These are phyloP conservation scores for Aspergillus ochraceoroseus DNA, from an alignment of 2,329 filamentous ascomycete species.

Conservation along the genomic window DNA sequence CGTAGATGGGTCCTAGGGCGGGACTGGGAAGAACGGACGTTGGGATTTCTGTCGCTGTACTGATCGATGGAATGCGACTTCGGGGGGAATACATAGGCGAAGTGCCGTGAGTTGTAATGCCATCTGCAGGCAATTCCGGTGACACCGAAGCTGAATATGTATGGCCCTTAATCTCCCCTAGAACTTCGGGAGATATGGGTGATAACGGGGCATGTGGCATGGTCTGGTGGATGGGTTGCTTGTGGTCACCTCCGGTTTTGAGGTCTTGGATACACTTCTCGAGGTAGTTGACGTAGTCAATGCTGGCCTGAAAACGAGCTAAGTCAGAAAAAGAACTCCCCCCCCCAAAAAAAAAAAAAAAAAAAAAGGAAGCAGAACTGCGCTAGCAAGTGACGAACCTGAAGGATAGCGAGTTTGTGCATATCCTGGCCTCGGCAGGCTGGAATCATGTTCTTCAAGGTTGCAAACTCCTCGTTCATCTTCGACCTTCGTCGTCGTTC, in stretches of 20 bases:
- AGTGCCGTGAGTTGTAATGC: conserved; percentile 21
- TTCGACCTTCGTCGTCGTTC: conserved; percentile 85
- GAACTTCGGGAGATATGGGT: conserved; percentile 35
- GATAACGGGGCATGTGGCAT: conserved; percentile 31
- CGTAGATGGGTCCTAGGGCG: conserved; percentile 30
- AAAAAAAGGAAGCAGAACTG: not conserved
- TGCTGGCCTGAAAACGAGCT: conserved; percentile 64
- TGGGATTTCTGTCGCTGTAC: conserved; percentile 25
- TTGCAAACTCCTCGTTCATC: conserved; percentile 97
- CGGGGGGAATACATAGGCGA: conserved; percentile 35
- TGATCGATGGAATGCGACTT: conserved; percentile 25
- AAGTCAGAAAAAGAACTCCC: conserved; percentile 8
- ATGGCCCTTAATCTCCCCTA: conserved; percentile 25
- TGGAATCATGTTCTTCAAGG: conserved; percentile 91
- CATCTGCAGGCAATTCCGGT: conserved; percentile 30
- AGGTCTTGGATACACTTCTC: conserved; percentile 81
- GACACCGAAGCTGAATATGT: conserved; percentile 35
- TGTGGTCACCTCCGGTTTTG: conserved; percentile 50
- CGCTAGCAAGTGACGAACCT: conserved; percentile 54
- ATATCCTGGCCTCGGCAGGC: conserved; percentile 91
- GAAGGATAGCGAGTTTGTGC: conserved; percentile 93
- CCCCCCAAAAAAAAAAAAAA: too few species aligned
- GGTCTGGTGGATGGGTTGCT: conserved; percentile 15
- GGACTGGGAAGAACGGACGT: conserved; percentile 37
- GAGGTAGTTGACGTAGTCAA: conserved; percentile 92